phyloP scores from a whole-genome alignment of 2,329 filamentous ascomycete species.

The Aspergillus piperis region DNA sequence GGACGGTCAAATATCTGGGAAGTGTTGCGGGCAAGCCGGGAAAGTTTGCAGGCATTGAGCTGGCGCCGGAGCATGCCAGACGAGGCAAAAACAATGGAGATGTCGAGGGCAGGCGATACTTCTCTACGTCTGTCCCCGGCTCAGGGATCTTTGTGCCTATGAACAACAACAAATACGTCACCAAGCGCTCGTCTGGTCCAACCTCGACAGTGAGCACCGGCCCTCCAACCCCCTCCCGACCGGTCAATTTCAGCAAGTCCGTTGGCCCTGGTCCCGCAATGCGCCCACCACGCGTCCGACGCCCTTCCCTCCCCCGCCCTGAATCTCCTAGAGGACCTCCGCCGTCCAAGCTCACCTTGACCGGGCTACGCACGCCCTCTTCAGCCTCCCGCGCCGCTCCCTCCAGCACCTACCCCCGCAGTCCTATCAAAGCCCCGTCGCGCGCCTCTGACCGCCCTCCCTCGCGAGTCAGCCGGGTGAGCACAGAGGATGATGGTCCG shows the following conservation, averaged over 20 bases:
- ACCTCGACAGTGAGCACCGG: slow-evolving; percentile 50
- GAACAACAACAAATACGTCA: slow-evolving; percentile 66
- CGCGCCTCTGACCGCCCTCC: slow-evolving; percentile 42
- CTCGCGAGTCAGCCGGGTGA: slow-evolving; percentile 43
- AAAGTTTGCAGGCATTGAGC: slow-evolving; percentile 87
- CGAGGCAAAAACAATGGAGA: slow-evolving; percentile 95
- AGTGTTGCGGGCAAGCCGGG: slow-evolving; percentile 86
- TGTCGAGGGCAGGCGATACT: slow-evolving; percentile 84
- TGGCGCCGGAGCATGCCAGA: slow-evolving; percentile 75
- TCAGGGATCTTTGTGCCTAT: slow-evolving; percentile 93
- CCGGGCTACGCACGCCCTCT: slow-evolving; percentile 61
- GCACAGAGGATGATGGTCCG: slow-evolving; percentile 40
- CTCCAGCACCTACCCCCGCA: slow-evolving; percentile 50
- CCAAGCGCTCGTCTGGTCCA: slow-evolving; percentile 58
- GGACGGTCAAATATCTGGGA: slow-evolving; percentile 85
- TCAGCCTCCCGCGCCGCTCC: slow-evolving; percentile 30
- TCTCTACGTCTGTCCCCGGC: slow-evolving; percentile 73
- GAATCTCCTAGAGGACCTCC: slow-evolving; percentile 74
- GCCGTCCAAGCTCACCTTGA: slow-evolving; percentile 56
- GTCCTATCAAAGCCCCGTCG: slow-evolving; percentile 41
- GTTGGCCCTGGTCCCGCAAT: slow-evolving; percentile 72
- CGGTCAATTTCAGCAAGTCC: slow-evolving; percentile 85
- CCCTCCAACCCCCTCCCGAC: slow-evolving; percentile 67
- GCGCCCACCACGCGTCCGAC: slow-evolving; percentile 64
- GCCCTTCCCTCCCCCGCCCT: slow-evolving; percentile 79